Evolutionary conservation across 495 filamentous ascomycete genomes (phyloP).

Genomic region (Neurospora hispaniola): DNA sequence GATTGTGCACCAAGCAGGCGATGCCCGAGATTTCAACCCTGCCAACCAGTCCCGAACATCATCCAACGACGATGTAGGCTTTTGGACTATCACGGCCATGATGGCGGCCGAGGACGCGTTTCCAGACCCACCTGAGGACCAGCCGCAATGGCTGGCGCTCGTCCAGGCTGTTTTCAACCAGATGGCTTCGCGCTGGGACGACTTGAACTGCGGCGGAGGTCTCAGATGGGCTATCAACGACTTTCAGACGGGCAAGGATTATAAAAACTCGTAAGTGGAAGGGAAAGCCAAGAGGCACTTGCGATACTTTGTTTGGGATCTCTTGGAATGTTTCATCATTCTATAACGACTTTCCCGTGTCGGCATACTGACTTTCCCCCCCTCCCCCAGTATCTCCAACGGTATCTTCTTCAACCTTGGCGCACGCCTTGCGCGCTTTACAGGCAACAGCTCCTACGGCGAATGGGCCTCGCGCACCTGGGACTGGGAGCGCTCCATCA

Average conservation of each 20-base stretch:
- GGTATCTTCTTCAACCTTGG: conserved; percentile 75
- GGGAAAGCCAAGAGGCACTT: not conserved
- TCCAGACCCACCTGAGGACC: conserved; percentile 48
- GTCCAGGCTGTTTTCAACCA: conserved; percentile 72
- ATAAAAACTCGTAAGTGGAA: conserved; percentile 50
- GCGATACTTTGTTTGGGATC: not conserved
- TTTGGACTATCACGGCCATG: conserved; percentile 80
- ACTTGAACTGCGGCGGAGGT: conserved; percentile 58
- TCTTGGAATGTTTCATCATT: not conserved
- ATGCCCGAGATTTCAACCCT: conserved; percentile 64
- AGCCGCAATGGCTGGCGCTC: conserved; percentile 68
- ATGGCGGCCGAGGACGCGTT: conserved; percentile 70
- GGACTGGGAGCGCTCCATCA: conserved; percentile 53
- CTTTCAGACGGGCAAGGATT: conserved; percentile 71
- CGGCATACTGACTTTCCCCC: not conserved
- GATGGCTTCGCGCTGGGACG: conserved; percentile 59
- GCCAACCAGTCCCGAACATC: conserved; percentile 64
- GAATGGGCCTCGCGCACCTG: conserved; percentile 64
- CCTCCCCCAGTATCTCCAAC: conserved; percentile 47
- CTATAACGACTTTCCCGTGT: not conserved
- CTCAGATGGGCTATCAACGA: conserved; percentile 78
- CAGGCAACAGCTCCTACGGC: conserved; percentile 63
- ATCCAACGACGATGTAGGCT: conserved; percentile 81
- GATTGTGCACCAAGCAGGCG: conserved; percentile 59
- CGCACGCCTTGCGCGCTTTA: conserved; percentile 63